Conservation (phyloP, 2,329 filamentous ascomycete species). For the Chalara sp. region DNA sequence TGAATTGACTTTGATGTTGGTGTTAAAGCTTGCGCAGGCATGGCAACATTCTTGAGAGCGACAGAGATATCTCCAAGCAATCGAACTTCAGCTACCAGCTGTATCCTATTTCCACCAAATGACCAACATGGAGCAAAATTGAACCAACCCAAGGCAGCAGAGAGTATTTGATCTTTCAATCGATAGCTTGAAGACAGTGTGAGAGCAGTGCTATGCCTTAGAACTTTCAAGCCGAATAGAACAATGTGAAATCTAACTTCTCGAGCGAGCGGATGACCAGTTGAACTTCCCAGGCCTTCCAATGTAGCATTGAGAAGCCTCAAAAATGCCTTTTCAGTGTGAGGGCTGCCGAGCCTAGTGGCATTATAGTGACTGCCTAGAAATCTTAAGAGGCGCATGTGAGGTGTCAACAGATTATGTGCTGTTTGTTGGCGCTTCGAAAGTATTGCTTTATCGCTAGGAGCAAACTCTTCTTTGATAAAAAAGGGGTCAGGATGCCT, state of each 20-base stretch:
- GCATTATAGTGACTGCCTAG: slow-evolving; percentile 93
- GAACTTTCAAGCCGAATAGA: slow-evolving; percentile 71
- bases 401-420: slow-evolving; percentile 79
- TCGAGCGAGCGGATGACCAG: slow-evolving; percentile 77
- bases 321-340: slow-evolving; percentile 75
- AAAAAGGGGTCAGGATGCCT: slow-evolving; percentile 83
- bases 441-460: slow-evolving; percentile 72
- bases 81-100: slow-evolving; percentile 87
- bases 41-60: slow-evolving; percentile 57
- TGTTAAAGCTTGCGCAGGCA: slow-evolving; percentile 41
- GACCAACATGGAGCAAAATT: slow-evolving; percentile 79
- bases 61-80: slow-evolving; percentile 69
- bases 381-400: slow-evolving; percentile 80
- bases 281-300: slow-evolving; percentile 62
- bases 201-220: slow-evolving; percentile 65
- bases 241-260: slow-evolving; percentile 90
- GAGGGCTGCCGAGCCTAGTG: slow-evolving; percentile 73
- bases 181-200: slow-evolving; percentile 64
- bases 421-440: slow-evolving; percentile 70
- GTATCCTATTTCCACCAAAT: slow-evolving; percentile 87
- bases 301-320: slow-evolving; percentile 76
- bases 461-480: slow-evolving; percentile 84
- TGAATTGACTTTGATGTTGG: slow-evolving; percentile 55
- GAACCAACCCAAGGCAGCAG: slow-evolving; percentile 87
- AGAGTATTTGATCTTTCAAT: slow-evolving; percentile 82